Evolutionary conservation across 768 basidiomycete genomes (phyloP).

Genomic region (Tephrocybe sp.): DNA sequence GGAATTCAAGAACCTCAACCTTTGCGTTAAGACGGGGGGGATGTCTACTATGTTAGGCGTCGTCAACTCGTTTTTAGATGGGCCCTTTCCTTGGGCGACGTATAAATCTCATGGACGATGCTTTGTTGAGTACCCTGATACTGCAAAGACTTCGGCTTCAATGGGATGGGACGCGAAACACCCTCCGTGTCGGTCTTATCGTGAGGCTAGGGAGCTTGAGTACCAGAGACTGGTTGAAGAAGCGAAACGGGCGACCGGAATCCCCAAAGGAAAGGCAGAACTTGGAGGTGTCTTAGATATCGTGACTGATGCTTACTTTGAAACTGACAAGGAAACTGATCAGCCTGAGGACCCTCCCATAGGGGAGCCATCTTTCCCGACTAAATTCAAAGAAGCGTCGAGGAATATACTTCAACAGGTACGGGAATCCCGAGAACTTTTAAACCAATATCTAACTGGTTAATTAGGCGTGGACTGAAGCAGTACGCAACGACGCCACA

Average conservation of each 20-base stretch:
- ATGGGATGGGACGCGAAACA: not conserved
- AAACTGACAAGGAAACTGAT: too few relatives aligned
- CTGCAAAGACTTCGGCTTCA: not conserved
- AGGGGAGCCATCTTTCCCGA: too few relatives aligned
- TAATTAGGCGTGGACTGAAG: conserved; percentile 1
- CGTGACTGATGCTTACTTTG: too few relatives aligned
- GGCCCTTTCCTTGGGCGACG: not conserved
- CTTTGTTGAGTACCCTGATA: not conserved
- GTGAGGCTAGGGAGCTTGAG: not conserved
- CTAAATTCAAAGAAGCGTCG: not conserved
- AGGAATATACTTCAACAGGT: not conserved
- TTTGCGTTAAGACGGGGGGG: not conserved
- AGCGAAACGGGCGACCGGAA: too few relatives aligned
- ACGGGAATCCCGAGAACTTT: not conserved
- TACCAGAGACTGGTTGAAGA: not conserved
- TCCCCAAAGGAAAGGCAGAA: too few relatives aligned
- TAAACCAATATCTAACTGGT: not conserved
- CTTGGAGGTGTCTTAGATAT: too few relatives aligned
- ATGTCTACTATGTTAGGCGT: not conserved
- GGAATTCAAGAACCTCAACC: conserved; percentile 4
- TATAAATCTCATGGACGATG: not conserved
- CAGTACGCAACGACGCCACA: conserved; percentile 1
- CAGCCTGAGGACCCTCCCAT: too few relatives aligned
- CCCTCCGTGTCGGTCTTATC: not conserved
- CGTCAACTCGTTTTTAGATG: not conserved